Percentiles rank a stretch among this genome's conserved stretches.
phyloP scores from a whole-genome alignment of 2,329 filamentous ascomycete species.

The Stagonosporopsis vannaccii region DNA sequence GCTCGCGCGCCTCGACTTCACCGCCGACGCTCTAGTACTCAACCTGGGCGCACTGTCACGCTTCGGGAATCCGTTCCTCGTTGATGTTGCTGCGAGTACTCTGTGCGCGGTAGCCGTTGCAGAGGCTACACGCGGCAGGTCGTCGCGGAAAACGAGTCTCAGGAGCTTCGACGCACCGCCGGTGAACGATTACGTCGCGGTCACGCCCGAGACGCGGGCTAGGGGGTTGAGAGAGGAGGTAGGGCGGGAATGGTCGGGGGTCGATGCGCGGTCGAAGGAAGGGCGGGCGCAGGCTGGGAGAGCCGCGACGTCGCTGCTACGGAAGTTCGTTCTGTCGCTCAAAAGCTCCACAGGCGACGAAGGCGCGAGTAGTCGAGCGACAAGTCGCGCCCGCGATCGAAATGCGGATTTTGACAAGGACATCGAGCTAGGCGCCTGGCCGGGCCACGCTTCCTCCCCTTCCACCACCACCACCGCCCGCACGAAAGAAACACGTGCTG shows the following conservation, averaged over 20 bases:
- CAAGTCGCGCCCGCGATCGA: neutral
- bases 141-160: slow-evolving; percentile 23
- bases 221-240: slow-evolving; percentile 43
- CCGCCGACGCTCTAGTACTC: slow-evolving; percentile 51
- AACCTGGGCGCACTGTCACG: slow-evolving; percentile 54
- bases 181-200: slow-evolving; percentile 30
- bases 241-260: slow-evolving; percentile 42
- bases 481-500: slow-evolving; percentile 20
- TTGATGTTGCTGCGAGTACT: slow-evolving; percentile 54
- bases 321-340: slow-evolving; percentile 33
- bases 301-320: slow-evolving; percentile 24
- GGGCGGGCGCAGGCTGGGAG: slow-evolving; percentile 38
- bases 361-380: slow-evolving; percentile 7
- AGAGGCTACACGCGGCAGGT: slow-evolving; percentile 49
- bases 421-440: slow-evolving; percentile 49
- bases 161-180: slow-evolving; percentile 44
- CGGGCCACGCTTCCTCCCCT: slow-evolving; percentile 33
- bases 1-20: slow-evolving; percentile 56
- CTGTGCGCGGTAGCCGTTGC: slow-evolving; percentile 56
- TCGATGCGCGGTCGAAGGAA: slow-evolving; percentile 6
- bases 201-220: slow-evolving; percentile 36
- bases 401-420: slow-evolving; percentile 45
- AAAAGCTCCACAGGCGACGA: slow-evolving; percentile 25
- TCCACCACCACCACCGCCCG: slow-evolving; percentile 2
- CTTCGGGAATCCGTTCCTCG: slow-evolving; percentile 55